Evolutionary conservation across 2,329 filamentous ascomycete genomes (phyloP).

Genomic region (Lachnellula occidentalis): DNA sequence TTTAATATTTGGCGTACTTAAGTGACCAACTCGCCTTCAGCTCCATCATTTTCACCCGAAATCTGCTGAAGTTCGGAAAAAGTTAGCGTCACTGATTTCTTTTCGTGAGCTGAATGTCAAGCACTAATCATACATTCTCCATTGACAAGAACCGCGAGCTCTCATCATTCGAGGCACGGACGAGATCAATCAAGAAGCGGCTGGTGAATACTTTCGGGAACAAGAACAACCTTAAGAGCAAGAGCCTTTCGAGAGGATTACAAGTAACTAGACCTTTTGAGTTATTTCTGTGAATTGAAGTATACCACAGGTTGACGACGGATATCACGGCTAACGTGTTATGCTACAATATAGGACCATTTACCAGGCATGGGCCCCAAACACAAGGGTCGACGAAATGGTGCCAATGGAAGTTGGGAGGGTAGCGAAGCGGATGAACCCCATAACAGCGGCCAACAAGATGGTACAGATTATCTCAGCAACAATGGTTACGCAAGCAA

Average conservation of each 20-base stretch:
- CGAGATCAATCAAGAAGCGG: slow-evolving; percentile 3
- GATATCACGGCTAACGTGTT: slow-evolving; percentile 2
- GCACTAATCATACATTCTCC: slow-evolving; percentile 3
- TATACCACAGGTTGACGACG: background rate
- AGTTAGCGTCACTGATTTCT: background rate
- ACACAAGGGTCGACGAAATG: slow-evolving; percentile 2
- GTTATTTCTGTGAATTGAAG: no score
- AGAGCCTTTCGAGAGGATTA: background rate
- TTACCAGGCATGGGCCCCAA: background rate
- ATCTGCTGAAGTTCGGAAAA: no score
- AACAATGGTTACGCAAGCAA: slow-evolving; percentile 3
- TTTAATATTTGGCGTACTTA: no score
- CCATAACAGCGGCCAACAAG: background rate
- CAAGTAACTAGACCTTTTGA: background rate
- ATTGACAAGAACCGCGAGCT: slow-evolving; percentile 8
- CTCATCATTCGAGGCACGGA: slow-evolving; percentile 5
- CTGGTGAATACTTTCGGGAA: background rate
- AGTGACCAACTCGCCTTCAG: no score
- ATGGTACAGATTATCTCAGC: slow-evolving; percentile 2
- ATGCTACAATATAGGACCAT: background rate
- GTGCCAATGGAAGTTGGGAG: slow-evolving; percentile 4
- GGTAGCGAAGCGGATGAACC: slow-evolving; percentile 5
- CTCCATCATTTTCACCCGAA: no score
- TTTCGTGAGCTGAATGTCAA: slow-evolving; percentile 3
- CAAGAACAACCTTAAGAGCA: background rate